Evolutionary conservation across 352 stramenopile species (phyloP).

Genomic region (Globisporangium splendens): DNA sequence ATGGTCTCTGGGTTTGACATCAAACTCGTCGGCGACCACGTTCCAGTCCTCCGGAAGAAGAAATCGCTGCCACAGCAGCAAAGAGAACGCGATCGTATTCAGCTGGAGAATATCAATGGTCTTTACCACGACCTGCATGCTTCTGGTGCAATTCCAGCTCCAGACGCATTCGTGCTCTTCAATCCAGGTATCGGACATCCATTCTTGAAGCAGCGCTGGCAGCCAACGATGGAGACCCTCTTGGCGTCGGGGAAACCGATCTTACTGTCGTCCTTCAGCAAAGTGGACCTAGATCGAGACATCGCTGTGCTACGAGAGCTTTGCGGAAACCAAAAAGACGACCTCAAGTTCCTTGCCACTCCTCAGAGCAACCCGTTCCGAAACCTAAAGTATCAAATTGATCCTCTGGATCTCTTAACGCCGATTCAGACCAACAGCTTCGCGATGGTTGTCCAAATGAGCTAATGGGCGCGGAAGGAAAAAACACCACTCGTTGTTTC

Average conservation of each 20-base stretch:
- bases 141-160: constrained; percentile 12
- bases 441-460: constrained; percentile 46
- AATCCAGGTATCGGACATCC: constrained; percentile 70
- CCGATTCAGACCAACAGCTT: constrained; percentile 57
- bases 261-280: constrained; percentile 64
- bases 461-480: background rate
- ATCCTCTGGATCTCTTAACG: constrained; percentile 24
- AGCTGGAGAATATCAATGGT: constrained; percentile 39
- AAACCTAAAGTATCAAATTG: constrained; percentile 55
- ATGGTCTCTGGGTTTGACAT: constrained; percentile 28
- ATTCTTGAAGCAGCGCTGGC: constrained; percentile 40
- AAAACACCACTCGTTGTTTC: background rate
- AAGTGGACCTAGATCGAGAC: constrained; percentile 57
- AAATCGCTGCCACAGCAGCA: background rate
- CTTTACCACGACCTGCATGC: constrained; percentile 48
- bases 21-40: constrained; percentile 65
- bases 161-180: constrained; percentile 66
- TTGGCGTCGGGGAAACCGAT: constrained; percentile 40
- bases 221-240: constrained; percentile 45
- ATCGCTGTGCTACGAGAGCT: constrained; percentile 38
- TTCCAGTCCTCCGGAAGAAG: constrained; percentile 34
- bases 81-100: constrained; percentile 18
- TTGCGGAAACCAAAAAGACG: constrained; percentile 4
- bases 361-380: constrained; percentile 56
- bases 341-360: constrained; percentile 28